These are phyloP conservation scores for Xerocomus amazonicus DNA, from an alignment of 1,284 basidiomycete genomes.

Conservation along the genomic window DNA sequence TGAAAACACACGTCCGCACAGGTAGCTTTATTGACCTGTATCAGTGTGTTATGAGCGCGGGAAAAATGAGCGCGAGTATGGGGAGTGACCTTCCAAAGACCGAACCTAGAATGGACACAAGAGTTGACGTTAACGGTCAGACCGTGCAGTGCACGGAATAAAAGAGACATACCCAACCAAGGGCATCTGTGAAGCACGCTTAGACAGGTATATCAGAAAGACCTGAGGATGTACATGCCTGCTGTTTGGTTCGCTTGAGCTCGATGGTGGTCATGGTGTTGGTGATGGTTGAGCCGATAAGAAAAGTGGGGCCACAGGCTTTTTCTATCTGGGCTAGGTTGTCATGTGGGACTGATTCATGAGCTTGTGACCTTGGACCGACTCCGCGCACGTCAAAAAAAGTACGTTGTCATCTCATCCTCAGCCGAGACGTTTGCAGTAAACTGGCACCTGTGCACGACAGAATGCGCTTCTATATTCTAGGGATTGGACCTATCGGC, in stretches of 20 bases:
- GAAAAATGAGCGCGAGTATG: constrained; percentile 12
- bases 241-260: constrained; percentile 58
- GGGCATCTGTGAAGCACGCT: constrained; percentile 25
- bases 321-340: no score
- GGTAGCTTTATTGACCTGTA: constrained; percentile 51
- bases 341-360: no score
- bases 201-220: not conserved
- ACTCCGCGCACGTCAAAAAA: not conserved
- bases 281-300: constrained; percentile 2
- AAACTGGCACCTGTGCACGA: not conserved
- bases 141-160: not conserved
- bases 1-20: constrained; percentile 54
- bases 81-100: constrained; percentile 59
- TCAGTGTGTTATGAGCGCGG: constrained; percentile 3
- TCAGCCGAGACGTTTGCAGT: not conserved
- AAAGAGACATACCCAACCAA: constrained; percentile 28
- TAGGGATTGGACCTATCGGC: constrained; percentile 80
- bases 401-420: not conserved
- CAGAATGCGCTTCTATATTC: constrained; percentile 67
- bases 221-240: constrained; percentile 33
- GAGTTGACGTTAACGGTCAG: not conserved
- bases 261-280: constrained; percentile 46
- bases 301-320: no score
- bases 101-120: constrained; percentile 44
- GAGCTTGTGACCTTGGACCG: not conserved